Evolutionary conservation across 116 monocot species (phyloP).

Genomic region (Thalassia testudinum): DNA sequence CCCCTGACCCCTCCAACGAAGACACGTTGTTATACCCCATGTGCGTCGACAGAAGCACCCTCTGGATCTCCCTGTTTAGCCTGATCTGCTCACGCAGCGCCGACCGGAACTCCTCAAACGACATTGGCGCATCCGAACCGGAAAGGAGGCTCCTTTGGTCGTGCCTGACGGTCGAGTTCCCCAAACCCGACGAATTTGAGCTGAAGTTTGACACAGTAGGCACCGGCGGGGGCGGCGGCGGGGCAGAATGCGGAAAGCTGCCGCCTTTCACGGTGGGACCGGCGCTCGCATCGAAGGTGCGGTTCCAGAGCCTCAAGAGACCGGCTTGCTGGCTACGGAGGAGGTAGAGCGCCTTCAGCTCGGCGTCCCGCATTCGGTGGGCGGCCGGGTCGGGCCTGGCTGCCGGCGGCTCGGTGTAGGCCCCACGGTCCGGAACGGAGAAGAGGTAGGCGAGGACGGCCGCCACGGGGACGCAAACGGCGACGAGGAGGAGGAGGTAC

Average conservation of each 20-base stretch:
- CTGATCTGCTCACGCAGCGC: constrained; percentile 59
- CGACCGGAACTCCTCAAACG: constrained; percentile 39
- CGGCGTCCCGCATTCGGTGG: constrained; percentile 31
- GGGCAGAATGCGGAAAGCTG: background rate
- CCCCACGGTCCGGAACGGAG: background rate
- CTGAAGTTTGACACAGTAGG: too few relatives aligned
- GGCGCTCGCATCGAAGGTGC: constrained; percentile 3
- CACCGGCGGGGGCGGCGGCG: background rate
- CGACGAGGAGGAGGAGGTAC: background rate
- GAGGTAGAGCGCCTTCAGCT: constrained; percentile 53
- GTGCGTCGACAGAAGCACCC: constrained; percentile 53
- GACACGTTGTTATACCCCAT: background rate
- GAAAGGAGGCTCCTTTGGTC: background rate
- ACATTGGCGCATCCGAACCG: background rate
- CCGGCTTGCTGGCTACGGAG: constrained; percentile 42
- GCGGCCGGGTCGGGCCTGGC: constrained; percentile 6
- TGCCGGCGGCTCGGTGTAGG: background rate
- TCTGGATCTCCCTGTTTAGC: constrained; percentile 57
- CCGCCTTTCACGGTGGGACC: too few relatives aligned
- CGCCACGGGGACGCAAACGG: background rate
- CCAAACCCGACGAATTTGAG: background rate
- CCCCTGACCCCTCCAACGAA: constrained; percentile 12
- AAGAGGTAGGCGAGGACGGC: constrained; percentile 1
- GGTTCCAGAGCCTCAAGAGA: constrained; percentile 49
- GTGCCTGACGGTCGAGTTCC: background rate